Conservation (phyloP, 768 basidiomycete genomes). For the Brasilioporus rufonigricans region DNA sequence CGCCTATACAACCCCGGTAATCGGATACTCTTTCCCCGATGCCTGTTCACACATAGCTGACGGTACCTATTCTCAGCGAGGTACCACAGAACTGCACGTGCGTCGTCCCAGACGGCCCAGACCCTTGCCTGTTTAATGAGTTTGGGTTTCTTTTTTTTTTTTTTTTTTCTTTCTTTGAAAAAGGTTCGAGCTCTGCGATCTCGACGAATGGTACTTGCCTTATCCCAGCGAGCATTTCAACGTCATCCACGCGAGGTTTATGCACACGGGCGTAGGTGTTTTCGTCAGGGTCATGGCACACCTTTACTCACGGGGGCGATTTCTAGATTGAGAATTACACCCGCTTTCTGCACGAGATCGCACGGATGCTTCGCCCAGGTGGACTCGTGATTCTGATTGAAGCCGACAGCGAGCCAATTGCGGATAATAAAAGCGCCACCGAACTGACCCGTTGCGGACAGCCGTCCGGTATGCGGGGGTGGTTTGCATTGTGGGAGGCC, state of each 20-base stretch:
- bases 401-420: slow-evolving; percentile 51
- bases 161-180: background rate
- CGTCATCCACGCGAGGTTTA: slow-evolving; percentile 65
- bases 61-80: slow-evolving; percentile 36
- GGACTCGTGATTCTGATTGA: slow-evolving; percentile 69
- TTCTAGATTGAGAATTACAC: slow-evolving; percentile 61
- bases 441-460: slow-evolving; percentile 32
- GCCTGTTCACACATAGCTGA: slow-evolving; percentile 11
- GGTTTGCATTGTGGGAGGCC: slow-evolving; percentile 63
- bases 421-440: slow-evolving; percentile 42
- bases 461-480: slow-evolving; percentile 48
- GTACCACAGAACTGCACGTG: slow-evolving; percentile 76
- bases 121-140: slow-evolving; percentile 3
- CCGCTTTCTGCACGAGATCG: slow-evolving; percentile 57
- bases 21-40: slow-evolving; percentile 5
- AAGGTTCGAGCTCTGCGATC: slow-evolving; percentile 72
- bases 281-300: background rate
- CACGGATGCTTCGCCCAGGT: slow-evolving; percentile 66
- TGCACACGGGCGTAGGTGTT: slow-evolving; percentile 54
- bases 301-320: slow-evolving; percentile 1
- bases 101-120: slow-evolving; percentile 27
- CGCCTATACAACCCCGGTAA: slow-evolving; percentile 70
- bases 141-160: background rate
- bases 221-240: slow-evolving; percentile 65
- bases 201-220: slow-evolving; percentile 58